phyloP scores from a whole-genome alignment of 345 rosid genomes.

The Arabis hirsuta region DNA sequence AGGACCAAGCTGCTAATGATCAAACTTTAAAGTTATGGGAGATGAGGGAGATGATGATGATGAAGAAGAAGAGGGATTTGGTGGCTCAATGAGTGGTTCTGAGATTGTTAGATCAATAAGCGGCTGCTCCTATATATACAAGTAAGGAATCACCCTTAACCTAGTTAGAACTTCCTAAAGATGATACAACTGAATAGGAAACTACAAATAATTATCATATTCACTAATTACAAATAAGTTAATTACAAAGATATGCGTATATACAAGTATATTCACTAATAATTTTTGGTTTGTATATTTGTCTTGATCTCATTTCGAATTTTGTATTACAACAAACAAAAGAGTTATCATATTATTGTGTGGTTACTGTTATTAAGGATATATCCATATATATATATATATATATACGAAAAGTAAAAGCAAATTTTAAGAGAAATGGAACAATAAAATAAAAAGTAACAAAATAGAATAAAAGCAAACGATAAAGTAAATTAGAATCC shows the following conservation, averaged over 20 bases:
- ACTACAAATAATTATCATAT: no score
- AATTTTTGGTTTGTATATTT: no score
- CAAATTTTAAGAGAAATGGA: background rate
- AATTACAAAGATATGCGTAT: no score
- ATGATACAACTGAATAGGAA: no score
- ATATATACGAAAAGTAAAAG: slow-evolving; percentile 6
- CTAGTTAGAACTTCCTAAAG: no score
- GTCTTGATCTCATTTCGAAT: background rate
- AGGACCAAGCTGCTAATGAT: background rate
- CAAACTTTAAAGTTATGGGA: slow-evolving; percentile 1
- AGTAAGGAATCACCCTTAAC: no score
- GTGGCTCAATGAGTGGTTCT: slow-evolving; percentile 8
- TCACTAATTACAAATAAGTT: no score
- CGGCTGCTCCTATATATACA: no score
- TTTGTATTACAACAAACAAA: background rate
- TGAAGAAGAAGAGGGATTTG: slow-evolving; percentile 34
- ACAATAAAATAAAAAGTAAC: background rate
- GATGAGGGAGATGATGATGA: background rate
- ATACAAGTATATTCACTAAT: no score
- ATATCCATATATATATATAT: background rate
- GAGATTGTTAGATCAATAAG: no score
- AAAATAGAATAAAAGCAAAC: background rate
- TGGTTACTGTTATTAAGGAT: background rate
- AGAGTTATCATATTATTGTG: background rate
- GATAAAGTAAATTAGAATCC: slow-evolving; percentile 13